Evolutionary conservation across 768 basidiomycete species (phyloP).

Genomic region (Chlorophyllum brunneum): DNA sequence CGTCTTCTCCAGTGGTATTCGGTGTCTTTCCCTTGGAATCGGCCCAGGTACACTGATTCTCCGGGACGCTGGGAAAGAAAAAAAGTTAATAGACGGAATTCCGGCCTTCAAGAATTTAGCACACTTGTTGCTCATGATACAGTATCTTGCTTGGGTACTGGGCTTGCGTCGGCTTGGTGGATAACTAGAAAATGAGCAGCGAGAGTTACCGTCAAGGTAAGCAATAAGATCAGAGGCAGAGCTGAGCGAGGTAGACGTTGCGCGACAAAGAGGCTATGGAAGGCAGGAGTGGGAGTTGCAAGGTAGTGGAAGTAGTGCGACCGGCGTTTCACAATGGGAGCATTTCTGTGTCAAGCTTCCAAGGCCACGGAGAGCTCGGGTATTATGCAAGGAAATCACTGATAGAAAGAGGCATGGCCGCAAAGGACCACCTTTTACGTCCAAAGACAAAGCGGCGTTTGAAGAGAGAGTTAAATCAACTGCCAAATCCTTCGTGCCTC

Average conservation of each 20-base stretch:
- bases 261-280: not conserved
- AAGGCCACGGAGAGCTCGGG: slow-evolving; percentile 14
- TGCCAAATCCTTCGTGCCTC: slow-evolving; percentile 4
- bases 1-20: slow-evolving; percentile 17
- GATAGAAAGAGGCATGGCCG: slow-evolving; percentile 9
- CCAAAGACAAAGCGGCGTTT: slow-evolving; percentile 9
- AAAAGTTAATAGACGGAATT: not conserved
- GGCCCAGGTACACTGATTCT: slow-evolving; percentile 18
- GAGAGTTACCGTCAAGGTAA: not conserved
- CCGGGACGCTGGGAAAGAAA: slow-evolving; percentile 7
- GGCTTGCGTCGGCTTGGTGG: not conserved
- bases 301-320: not conserved
- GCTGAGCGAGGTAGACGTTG: not conserved
- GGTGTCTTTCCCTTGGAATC: slow-evolving; percentile 16
- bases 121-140: not conserved
- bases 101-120: not conserved
- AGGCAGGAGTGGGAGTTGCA: not conserved
- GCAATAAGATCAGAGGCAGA: not conserved
- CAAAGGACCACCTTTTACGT: slow-evolving; percentile 7
- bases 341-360: not conserved
- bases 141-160: not conserved
- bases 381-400: slow-evolving; percentile 14
- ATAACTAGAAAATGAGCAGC: not conserved
- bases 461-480: not conserved
- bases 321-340: not conserved